Evolutionary conservation across 2,329 filamentous ascomycete species (phyloP).

Genomic region (Myriosclerotinia duriaeana): DNA sequence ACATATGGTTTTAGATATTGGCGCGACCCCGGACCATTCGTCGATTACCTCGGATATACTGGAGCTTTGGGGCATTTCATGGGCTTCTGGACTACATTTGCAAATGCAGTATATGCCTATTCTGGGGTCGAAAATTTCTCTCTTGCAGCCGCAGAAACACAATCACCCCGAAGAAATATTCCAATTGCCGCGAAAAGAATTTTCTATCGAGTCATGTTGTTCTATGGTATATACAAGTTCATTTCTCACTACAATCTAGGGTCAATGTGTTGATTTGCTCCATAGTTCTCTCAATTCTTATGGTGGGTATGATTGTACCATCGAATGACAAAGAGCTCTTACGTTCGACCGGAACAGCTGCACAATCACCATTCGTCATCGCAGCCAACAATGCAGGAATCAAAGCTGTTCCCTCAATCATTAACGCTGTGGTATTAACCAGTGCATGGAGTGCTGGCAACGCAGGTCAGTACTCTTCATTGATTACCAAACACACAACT

Average conservation of each 20-base stretch:
- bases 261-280: neutral
- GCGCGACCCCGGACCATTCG: slow-evolving; percentile 61
- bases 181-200: slow-evolving; percentile 52
- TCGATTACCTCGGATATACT: slow-evolving; percentile 58
- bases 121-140: slow-evolving; percentile 54
- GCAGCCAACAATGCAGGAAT: slow-evolving; percentile 68
- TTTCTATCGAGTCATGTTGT: slow-evolving; percentile 55
- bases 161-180: slow-evolving; percentile 52
- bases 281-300: slow-evolving; percentile 45
- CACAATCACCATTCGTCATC: slow-evolving; percentile 66
- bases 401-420: slow-evolving; percentile 64
- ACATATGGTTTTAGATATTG: slow-evolving; percentile 56
- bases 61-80: slow-evolving; percentile 62
- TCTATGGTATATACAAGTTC: slow-evolving; percentile 46
- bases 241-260: rapidly evolving
- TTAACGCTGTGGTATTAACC: slow-evolving; percentile 75
- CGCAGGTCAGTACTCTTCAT: slow-evolving; percentile 41
- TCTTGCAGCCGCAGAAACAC: slow-evolving; percentile 56
- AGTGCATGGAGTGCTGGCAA: slow-evolving; percentile 71
- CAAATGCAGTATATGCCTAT: slow-evolving; percentile 48
- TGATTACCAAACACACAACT: neutral
- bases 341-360: slow-evolving; percentile 47
- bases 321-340: slow-evolving; percentile 52
- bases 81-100: slow-evolving; percentile 46
- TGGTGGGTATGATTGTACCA: slow-evolving; percentile 56